Evolutionary conservation across 1,139 yeast species (phyloP), one percentile per base, ranked within the genome.

Genomic region (Nakaseomyces sp.): DNA sequence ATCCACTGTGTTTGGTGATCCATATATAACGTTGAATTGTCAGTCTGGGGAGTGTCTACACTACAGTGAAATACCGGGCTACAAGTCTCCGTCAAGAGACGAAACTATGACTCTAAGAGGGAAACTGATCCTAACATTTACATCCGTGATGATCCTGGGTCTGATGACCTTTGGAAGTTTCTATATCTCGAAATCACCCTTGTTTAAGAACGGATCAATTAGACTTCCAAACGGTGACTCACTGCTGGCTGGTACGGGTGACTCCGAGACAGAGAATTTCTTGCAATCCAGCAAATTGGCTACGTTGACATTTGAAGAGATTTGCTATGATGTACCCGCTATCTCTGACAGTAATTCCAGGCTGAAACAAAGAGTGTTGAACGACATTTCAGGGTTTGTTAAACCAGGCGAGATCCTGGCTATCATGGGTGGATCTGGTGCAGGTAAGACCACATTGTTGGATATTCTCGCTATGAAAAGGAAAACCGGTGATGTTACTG

Each of bases 341-440:
- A 35, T 43, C 4, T 40, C 39, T 16, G 43, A 48, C 12, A 59
- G 58, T n/a, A 29, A 29, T 5, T 20, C 39, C n/a, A 45, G 49
- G 5, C 67, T 69, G 29, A 81, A 76, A 0, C 71, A 68, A 43
- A 58, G 60, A 6, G 79, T 91, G 5, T 70, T 91, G 51, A 71
- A 74, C 18, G 70, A 72, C 30, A 72, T 84, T 1, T 79, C 76
- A 55, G 98, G 98, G 7, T 55, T 77, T 15, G 95, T 82, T 2
- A 76, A 76, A 43, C 95, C 96, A 2, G 82, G 96, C 35, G 89
- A 89, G 61, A 83, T 95, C 51, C 63, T 89, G 61, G 97, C 98
- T 0, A 88, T 91, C 31, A 86, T 91, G 95, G 98, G 98, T 37
- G 96, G 96, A 3, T 88, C 96, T 0, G 98, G 98, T 43, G 97